A percentile compares a stretch with the other conserved stretches of the same genome.
These are phyloP conservation scores for Phytopythium aichiense DNA, from an alignment of 352 stramenopile genomes.

Conservation along the genomic window DNA sequence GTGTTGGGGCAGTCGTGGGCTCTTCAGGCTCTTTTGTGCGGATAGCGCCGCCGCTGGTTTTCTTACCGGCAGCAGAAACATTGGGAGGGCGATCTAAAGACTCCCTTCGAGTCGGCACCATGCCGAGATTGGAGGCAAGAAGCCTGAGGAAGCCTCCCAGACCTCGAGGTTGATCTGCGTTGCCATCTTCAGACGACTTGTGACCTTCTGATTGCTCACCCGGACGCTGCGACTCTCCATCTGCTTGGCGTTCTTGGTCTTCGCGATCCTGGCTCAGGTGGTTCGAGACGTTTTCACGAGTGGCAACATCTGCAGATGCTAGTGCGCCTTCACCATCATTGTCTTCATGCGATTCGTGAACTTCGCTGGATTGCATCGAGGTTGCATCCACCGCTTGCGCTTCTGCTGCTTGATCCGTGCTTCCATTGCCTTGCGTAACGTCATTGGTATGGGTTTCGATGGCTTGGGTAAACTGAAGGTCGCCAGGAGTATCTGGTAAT, in stretches of 20 bases:
- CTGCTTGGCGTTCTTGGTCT: not conserved
- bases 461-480: not conserved
- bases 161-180: not conserved
- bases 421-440: not conserved
- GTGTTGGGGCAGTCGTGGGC: not conserved
- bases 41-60: no score
- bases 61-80: not conserved
- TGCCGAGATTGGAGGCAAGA: conserved; percentile 1
- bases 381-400: not conserved
- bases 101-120: not conserved
- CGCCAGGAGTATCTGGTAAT: not conserved
- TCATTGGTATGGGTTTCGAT: not conserved
- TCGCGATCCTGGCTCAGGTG: not conserved
- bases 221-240: not conserved
- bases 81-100: not conserved
- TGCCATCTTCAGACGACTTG: not conserved
- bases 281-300: not conserved
- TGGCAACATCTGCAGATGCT: not conserved
- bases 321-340: not conserved
- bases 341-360: not conserved
- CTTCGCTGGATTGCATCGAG: not conserved
- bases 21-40: not conserved
- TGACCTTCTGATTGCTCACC: not conserved
- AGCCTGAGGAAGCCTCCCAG: conserved; percentile 3
- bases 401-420: not conserved